Base-by-base conservation (phyloP, 129 eudicot genomes). In the Mikania micrantha region DNA sequence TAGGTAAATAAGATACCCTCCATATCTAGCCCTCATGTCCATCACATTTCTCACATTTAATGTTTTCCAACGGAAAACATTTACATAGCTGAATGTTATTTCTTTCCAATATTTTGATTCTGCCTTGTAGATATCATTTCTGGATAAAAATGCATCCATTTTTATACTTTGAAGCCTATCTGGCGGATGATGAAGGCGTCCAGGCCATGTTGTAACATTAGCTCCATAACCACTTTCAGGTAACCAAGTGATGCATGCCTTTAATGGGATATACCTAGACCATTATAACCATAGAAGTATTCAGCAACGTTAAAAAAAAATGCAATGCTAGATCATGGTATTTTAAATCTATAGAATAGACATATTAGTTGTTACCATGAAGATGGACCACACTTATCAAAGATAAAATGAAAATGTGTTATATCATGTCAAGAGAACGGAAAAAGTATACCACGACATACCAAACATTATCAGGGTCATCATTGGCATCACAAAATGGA, bases 21-120 rank as follows among this genome's bases (percentile, higher is more conserved):
- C 96, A 63, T 81, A 89, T 83, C 90, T 81, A 59, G 96, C 94
- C 73, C 81, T 74, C 96, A 89, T 89, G 81, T 89, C 96, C 94
- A 89, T 79, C 40, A 85, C 84, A 42, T 89, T 89, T 42, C 94
- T 79, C 20, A 80, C 42, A 50, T 80, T 86, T 47, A 65, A 19
- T 4, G 70, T 56, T 69, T 72, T 84, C 79, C 81, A 63, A 63
- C 68, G 90, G 40, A 84, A 90, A 69, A 73, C 94, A 69, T 36
- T 53, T 40, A 86, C 77, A 70, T 86, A 90, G 44, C 96, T 83
- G 13, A 44, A 66, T 38, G 84, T 85, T 47, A 90, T 84, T 22
- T 82, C 95, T 35, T 82, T 82, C 87, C 84, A 80, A 67, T 84
- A 90, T 63, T 78, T 90, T 9, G 91, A 85, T 52, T 90, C 95